phyloP scores from a whole-genome alignment of 1,139 yeast species.

The Yamadazyma triangularis region DNA sequence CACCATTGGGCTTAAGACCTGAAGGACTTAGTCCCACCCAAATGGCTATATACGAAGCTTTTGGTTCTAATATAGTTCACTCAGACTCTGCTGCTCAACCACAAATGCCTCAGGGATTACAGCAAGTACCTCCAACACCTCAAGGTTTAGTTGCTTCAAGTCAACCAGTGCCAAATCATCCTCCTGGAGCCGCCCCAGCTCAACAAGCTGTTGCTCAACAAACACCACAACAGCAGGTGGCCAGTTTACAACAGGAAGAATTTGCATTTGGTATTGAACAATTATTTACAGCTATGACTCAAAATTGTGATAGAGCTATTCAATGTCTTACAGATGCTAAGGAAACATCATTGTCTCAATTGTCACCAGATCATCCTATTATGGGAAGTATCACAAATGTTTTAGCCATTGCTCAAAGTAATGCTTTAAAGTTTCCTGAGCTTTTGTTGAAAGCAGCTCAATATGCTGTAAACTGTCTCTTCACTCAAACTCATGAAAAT shows the following conservation, averaged over 20 bases:
- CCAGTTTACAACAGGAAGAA: constrained; percentile 20
- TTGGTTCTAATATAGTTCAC: constrained; percentile 45
- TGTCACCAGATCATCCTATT: constrained; percentile 64
- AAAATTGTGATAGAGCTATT: constrained; percentile 40
- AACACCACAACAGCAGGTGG: constrained; percentile 7
- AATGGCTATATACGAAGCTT: constrained; percentile 71
- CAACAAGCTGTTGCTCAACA: not conserved
- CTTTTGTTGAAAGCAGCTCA: constrained; percentile 80
- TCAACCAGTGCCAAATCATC: constrained; percentile 4
- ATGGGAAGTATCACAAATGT: constrained; percentile 63
- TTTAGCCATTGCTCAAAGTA: constrained; percentile 53
- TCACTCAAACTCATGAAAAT: constrained; percentile 63
- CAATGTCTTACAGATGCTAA: constrained; percentile 29
- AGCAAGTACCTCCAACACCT: constrained; percentile 4
- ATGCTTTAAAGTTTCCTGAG: constrained; percentile 56
- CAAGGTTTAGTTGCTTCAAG: constrained; percentile 7
- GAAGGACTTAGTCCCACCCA: constrained; percentile 78
- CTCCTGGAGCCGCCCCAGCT: constrained; percentile 5
- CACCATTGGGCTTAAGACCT: constrained; percentile 75
- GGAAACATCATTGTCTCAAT: constrained; percentile 48
- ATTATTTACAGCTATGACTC: constrained; percentile 36
- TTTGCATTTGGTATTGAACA: constrained; percentile 39
- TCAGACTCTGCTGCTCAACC: constrained; percentile 12
- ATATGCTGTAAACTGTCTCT: constrained; percentile 75
- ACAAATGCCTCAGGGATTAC: constrained; percentile 6